Evolutionary conservation across 208 protist species (phyloP).

Genomic region (Leptomonas seymouri): DNA sequence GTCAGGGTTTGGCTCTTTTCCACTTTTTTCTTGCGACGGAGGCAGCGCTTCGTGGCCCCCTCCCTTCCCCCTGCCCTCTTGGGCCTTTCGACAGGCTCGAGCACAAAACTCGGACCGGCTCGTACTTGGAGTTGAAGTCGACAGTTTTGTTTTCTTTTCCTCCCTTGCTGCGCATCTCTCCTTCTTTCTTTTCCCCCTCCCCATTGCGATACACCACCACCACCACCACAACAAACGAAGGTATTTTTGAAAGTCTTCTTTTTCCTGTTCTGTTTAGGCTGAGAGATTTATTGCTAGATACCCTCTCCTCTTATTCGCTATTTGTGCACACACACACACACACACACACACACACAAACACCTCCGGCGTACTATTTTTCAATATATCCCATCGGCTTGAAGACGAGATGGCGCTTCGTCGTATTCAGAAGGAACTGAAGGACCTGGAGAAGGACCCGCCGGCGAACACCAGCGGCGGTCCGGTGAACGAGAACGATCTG

Average conservation of each 20-base stretch:
- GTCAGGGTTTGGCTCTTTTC: too few species aligned
- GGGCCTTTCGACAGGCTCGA: too few species aligned
- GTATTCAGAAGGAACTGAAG: slow-evolving; percentile 96
- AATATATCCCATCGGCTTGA: slow-evolving; percentile 10
- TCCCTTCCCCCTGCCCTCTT: too few species aligned
- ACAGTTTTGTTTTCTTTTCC: slow-evolving; percentile 2
- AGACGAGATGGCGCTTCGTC: slow-evolving; percentile 90
- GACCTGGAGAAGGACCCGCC: slow-evolving; percentile 96
- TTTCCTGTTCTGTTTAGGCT: slow-evolving; percentile 9
- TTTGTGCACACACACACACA: neutral
- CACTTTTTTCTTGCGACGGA: too few species aligned
- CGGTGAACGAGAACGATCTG: slow-evolving; percentile 93
- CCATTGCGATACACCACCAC: too few species aligned
- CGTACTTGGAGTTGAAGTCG: neutral
- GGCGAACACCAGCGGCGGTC: slow-evolving; percentile 95
- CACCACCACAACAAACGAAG: neutral
- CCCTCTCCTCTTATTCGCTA: too few species aligned
- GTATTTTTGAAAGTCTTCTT: slow-evolving; percentile 11
- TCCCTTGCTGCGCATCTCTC: neutral
- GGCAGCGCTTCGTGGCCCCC: too few species aligned
- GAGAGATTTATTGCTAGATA: neutral
- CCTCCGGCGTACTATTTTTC: slow-evolving; percentile 18
- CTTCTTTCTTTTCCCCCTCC: slow-evolving; percentile 3
- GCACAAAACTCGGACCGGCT: too few species aligned
- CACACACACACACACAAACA: neutral